Evolutionary conservation across 2,329 filamentous ascomycete genomes (phyloP).

Genomic region (Epichloe aotearoae): DNA sequence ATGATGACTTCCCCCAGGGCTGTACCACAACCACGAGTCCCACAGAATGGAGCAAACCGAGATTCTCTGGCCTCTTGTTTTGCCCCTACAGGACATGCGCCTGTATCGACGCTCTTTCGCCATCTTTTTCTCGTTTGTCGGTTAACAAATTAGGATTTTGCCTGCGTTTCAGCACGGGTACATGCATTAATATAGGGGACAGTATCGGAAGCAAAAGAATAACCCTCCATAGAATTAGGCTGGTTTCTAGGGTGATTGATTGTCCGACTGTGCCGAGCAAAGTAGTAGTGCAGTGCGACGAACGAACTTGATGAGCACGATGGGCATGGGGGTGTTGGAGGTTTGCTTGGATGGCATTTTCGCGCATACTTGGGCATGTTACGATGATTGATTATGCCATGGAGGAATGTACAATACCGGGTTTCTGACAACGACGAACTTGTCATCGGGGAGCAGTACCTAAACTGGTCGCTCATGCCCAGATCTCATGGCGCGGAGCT

Average conservation of each 20-base stretch:
- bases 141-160: too few species aligned
- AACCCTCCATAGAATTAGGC: too few species aligned
- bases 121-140: too few species aligned
- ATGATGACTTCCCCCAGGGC: not conserved
- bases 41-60: not conserved
- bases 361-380: not conserved
- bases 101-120: too few species aligned
- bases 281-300: not conserved
- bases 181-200: not conserved
- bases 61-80: not conserved
- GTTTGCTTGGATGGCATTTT: not conserved
- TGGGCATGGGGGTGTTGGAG: not conserved
- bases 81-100: not conserved
- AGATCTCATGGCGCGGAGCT: not conserved
- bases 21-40: not conserved
- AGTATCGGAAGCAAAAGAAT: not conserved
- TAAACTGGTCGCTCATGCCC: not conserved
- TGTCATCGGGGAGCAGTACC: not conserved
- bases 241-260: not conserved
- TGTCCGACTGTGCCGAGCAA: not conserved
- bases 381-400: not conserved
- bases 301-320: not conserved
- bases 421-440: not conserved
- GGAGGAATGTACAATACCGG: not conserved
- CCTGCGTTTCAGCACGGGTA: too few species aligned